phyloP scores from a whole-genome alignment of 2,329 filamentous ascomycete species.

The Albophoma yamanashiensis region DNA sequence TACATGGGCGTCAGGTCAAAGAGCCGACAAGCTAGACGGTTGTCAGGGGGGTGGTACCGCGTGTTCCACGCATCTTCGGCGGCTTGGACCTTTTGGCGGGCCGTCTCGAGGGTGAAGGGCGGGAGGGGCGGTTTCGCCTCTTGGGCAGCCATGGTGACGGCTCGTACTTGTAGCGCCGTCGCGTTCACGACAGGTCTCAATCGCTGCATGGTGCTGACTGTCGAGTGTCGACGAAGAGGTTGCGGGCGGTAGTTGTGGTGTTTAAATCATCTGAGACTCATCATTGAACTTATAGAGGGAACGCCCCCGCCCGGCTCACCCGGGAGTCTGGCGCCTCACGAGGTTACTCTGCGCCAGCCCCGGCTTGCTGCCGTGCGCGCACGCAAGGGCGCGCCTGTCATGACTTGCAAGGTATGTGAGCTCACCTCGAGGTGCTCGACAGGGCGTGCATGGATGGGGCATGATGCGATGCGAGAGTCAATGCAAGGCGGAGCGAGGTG shows the following conservation, averaged over 20 bases:
- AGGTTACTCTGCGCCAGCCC: background rate
- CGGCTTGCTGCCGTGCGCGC: background rate
- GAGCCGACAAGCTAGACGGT: slow-evolving; percentile 4
- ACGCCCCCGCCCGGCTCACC: background rate
- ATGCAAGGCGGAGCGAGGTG: background rate
- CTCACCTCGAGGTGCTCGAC: background rate
- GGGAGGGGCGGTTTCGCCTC: slow-evolving; percentile 38
- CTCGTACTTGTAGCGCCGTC: background rate
- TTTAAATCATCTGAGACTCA: background rate
- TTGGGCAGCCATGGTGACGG: background rate
- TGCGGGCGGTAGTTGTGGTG: background rate
- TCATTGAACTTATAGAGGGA: too few species aligned
- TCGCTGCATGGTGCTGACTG: background rate
- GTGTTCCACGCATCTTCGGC: slow-evolving; percentile 80
- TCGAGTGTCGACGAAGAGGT: background rate
- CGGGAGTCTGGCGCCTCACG: background rate
- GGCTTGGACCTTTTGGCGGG: slow-evolving; percentile 67
- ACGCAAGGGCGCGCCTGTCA: background rate
- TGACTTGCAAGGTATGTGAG: background rate
- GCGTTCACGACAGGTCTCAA: background rate
- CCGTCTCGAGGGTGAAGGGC: slow-evolving; percentile 65
- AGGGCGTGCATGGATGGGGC: background rate
- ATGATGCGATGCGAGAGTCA: background rate
- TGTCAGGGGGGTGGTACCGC: slow-evolving; percentile 29
- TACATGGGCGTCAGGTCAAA: slow-evolving; percentile 17